Conservation (phyloP, 1,284 basidiomycete species). For the Sanghuangporus baumii region DNA sequence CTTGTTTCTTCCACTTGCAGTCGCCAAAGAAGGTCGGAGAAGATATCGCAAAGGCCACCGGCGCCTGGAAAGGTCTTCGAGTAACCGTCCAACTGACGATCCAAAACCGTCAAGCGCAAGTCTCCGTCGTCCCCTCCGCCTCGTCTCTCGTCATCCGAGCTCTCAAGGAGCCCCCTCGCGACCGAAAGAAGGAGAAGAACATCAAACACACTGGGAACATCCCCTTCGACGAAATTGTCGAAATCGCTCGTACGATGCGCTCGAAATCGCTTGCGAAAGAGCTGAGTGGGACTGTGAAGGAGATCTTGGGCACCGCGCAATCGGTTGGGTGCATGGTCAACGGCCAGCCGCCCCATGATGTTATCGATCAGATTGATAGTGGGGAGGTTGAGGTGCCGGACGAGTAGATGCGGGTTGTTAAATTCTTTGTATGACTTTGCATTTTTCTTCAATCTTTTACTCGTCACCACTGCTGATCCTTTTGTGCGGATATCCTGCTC, state of each 20-base stretch:
- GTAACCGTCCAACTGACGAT: conserved; percentile 99
- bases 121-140: conserved; percentile 96
- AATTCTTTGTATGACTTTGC: conserved; percentile 9
- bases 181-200: conserved; percentile 99
- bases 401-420: conserved; percentile 55
- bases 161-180: conserved; percentile 98
- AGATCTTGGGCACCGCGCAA: conserved; percentile 93
- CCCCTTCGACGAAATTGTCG: conserved; percentile 90
- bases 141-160: conserved; percentile 98
- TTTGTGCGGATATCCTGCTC: not conserved
- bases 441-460: conserved; percentile 3
- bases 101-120: conserved; percentile 98
- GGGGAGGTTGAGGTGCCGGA: conserved; percentile 94
- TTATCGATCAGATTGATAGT: conserved; percentile 94
- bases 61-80: conserved; percentile 98
- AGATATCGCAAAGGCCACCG: conserved; percentile 99
- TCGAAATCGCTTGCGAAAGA: conserved; percentile 93
- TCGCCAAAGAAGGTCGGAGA: conserved; percentile 99
- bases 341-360: conserved; percentile 88
- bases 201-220: conserved; percentile 98
- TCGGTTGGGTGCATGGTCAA: conserved; percentile 96
- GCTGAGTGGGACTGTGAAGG: conserved; percentile 87
- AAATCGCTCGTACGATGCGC: conserved; percentile 96
- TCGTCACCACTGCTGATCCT: conserved; percentile 1
- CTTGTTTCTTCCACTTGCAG: conserved; percentile 36